Evolutionary conservation across 2,329 filamentous ascomycete species (phyloP), one percentile per base, ranked within the genome.

Genomic region (Cercospora nicotianae): DNA sequence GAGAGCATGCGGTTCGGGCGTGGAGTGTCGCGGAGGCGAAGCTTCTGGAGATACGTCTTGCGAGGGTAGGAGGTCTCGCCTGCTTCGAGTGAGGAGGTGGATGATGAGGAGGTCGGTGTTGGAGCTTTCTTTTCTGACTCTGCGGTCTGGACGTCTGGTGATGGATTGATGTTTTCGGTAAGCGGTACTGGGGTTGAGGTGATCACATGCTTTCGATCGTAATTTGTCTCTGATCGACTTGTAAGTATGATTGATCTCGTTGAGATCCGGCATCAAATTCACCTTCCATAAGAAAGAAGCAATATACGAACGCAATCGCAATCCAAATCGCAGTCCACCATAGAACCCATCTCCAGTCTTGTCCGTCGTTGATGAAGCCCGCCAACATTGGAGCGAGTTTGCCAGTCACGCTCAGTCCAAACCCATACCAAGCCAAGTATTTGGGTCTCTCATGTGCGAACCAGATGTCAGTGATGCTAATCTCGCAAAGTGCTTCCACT

Each of bases 211-310:
- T 42, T 42, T 26, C 74, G 72, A 53, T 75, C 73, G 64, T 84
- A 87, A 72, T 86, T 88, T 3, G 87, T 87, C 74, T 89, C 86
- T 75, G 59, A 26, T 26, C 4, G 23, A 26, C 23, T 26, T 26
- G 23, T 57, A 13, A 60, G 48, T 51, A 28, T 33, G 18, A n/a
- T 2, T 12, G 3, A 8, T 31, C 13, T 10, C 6, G 10, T 16
- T 12, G 10, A 1, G 5, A 42, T 1, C 5, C 5, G n/a, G 16
- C n/a, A 6, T 18, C 16, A 23, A 10, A 9, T 53, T n/a, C 13
- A 69, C 67, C 67, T 74, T 89, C 87, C 80, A 87, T 84, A 73
- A 85, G 83, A 71, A 89, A 84, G 77, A 87, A 87, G 2, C 85
- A 77, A 68, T 87, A 81, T n/a, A 88, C 71, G 45, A 85, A 83